Evolutionary conservation across 306 rosid genomes (phyloP).

Genomic region (Pachyrhizus erosus): DNA sequence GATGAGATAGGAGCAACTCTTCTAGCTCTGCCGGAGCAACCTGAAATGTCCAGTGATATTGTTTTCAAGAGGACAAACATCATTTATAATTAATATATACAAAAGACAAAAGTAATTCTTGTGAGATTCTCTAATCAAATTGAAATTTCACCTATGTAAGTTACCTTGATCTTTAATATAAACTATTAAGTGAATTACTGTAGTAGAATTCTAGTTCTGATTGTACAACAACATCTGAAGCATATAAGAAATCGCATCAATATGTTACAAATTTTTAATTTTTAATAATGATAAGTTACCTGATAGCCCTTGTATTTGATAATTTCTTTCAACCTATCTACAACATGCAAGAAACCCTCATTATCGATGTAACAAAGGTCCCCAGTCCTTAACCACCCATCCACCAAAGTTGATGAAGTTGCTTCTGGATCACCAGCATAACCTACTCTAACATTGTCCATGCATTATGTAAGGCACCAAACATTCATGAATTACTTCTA

Average conservation of each 20-base stretch:
- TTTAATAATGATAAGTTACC: slow-evolving; percentile 39
- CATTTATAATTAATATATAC: not conserved
- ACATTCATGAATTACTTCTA: not conserved
- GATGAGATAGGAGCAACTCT: slow-evolving; percentile 67
- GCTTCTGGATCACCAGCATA: slow-evolving; percentile 58
- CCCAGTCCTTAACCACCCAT: slow-evolving; percentile 66
- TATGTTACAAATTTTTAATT: not conserved
- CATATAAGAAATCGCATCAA: too few species aligned
- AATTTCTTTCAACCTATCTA: slow-evolving; percentile 66
- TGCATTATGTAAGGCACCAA: not conserved
- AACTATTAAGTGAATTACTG: too few species aligned
- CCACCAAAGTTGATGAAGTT: slow-evolving; percentile 47
- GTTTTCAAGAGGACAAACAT: not conserved
- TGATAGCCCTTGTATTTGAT: slow-evolving; percentile 72
- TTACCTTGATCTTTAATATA: too few species aligned
- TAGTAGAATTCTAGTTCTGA: too few species aligned
- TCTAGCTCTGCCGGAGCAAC: slow-evolving; percentile 83
- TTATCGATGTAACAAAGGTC: slow-evolving; percentile 61
- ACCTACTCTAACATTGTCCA: slow-evolving; percentile 42
- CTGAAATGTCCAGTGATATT: slow-evolving; percentile 27
- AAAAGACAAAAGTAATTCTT: too few species aligned
- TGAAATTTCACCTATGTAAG: too few species aligned
- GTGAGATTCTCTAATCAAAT: too few species aligned
- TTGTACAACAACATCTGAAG: too few species aligned
- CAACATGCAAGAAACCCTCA: slow-evolving; percentile 59